Conservation (phyloP, 768 basidiomycete genomes). For the Podaxis sp. region DNA sequence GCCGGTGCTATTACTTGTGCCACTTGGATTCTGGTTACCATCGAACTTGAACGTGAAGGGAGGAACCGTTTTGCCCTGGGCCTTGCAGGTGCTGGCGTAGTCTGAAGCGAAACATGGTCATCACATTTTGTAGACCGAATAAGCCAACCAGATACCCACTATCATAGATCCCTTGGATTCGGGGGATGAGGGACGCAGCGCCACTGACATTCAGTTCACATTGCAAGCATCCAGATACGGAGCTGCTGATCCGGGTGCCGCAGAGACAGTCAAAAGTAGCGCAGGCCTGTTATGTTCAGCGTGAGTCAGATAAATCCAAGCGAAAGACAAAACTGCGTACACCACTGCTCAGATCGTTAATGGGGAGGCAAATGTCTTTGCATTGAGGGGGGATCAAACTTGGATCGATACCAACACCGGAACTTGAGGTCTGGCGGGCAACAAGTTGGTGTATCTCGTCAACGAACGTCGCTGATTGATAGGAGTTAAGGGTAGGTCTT, state of each 20-base stretch:
- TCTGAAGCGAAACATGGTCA: neutral
- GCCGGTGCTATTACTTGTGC: neutral
- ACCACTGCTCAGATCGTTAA: neutral
- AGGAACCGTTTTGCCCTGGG: neutral
- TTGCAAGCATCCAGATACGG: neutral
- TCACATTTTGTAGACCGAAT: neutral
- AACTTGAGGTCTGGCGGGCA: neutral
- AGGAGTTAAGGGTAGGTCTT: neutral
- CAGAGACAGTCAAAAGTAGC: neutral
- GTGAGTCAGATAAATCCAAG: neutral
- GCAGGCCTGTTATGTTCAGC: neutral
- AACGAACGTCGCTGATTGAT: too few species aligned
- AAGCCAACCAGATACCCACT: neutral
- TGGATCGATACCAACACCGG: neutral
- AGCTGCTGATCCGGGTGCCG: neutral
- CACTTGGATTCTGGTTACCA: neutral
- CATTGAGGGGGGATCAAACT: neutral
- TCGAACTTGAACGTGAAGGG: neutral
- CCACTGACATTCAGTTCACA: neutral
- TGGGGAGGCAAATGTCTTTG: neutral
- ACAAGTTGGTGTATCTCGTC: neutral
- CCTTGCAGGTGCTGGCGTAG: neutral
- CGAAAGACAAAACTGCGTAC: neutral
- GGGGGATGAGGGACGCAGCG: neutral
- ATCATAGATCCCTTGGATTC: neutral